Evolutionary conservation across 441 rosid species (phyloP).

Genomic region (Hura crepitans): DNA sequence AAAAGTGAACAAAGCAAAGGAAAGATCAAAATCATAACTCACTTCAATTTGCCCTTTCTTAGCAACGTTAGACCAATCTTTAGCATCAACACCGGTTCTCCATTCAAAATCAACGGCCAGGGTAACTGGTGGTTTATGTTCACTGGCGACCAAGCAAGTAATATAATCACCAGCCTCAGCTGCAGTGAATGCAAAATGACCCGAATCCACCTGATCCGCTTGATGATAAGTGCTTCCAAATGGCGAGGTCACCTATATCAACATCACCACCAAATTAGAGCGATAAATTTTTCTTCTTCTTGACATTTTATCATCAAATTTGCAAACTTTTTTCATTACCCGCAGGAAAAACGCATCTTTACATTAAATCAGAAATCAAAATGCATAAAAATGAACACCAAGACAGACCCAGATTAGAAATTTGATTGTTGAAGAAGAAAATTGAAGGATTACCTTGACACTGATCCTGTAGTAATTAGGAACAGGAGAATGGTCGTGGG

Average conservation of each 20-base stretch:
- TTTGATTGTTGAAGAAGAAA: neutral
- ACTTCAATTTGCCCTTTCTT: constrained; percentile 72
- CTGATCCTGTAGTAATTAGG: constrained; percentile 56
- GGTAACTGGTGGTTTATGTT: constrained; percentile 31
- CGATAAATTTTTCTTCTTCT: neutral
- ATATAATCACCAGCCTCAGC: constrained; percentile 55
- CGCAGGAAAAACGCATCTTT: neutral
- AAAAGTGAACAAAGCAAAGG: neutral
- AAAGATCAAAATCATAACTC: constrained; percentile 18
- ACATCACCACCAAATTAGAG: neutral
- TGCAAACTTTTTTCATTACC: too few species aligned
- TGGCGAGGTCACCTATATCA: constrained; percentile 59
- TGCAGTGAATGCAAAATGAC: constrained; percentile 69
- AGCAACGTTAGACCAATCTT: constrained; percentile 72
- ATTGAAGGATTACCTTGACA: constrained; percentile 46
- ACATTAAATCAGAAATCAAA: too few species aligned
- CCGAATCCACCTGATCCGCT: constrained; percentile 52
- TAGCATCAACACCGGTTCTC: constrained; percentile 71
- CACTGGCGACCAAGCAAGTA: constrained; percentile 56
- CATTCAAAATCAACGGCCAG: constrained; percentile 67
- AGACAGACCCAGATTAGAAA: constrained; percentile 1
- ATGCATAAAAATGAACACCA: too few species aligned
- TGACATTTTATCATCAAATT: neutral
- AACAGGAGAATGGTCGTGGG: constrained; percentile 42
- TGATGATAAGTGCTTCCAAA: constrained; percentile 52